phyloP scores from a whole-genome alignment of 169 alveolate species.

The Theileria annulata region DNA sequence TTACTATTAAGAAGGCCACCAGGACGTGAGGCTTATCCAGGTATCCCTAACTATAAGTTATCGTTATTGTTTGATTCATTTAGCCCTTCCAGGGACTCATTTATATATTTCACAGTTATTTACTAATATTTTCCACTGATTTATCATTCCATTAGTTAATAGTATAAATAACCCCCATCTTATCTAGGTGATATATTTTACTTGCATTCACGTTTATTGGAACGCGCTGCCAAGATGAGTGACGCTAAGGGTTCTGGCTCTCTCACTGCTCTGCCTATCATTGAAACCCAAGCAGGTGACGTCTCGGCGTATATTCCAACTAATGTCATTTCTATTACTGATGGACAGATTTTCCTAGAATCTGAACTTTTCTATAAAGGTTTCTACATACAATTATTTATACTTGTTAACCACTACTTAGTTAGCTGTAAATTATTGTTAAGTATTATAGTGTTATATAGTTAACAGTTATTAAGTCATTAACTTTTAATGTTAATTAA shows the following conservation, averaged over 20 bases:
- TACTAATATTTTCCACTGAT: not conserved
- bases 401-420: not conserved
- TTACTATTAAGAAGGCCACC: conserved; percentile 93
- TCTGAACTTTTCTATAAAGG: conserved; percentile 97
- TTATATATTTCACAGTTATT: no score
- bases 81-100: no score
- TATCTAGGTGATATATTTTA: conserved; percentile 92
- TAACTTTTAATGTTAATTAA: no score
- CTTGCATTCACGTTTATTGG: conserved; percentile 94
- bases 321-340: conserved; percentile 96
- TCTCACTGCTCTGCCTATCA: conserved; percentile 96
- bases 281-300: conserved; percentile 98
- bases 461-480: no score
- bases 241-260: conserved; percentile 94
- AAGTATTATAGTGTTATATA: no score
- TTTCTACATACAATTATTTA: not conserved
- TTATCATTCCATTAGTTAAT: not conserved
- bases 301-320: conserved; percentile 98
- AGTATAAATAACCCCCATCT: not conserved
- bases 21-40: conserved; percentile 96
- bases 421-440: no score
- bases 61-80: conserved; percentile 14
- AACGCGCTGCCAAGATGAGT: conserved; percentile 96
- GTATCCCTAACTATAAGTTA: not conserved
- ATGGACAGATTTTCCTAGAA: conserved; percentile 96